Conservation (phyloP, 805 yeast species). For the Pachysolen tannophilus region DNA sequence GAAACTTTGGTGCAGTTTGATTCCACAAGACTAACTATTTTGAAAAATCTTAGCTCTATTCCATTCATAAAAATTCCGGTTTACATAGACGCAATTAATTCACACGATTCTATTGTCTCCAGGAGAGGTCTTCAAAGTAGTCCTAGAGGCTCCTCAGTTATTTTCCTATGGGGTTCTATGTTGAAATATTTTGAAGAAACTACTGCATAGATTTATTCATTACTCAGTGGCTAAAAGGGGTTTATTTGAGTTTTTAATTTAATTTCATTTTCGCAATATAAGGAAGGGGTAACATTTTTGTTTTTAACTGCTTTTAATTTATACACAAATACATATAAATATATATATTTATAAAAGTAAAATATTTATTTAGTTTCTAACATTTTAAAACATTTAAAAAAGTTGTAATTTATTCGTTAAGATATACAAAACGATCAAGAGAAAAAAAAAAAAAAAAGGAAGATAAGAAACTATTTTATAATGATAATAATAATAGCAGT, state of each 20-base stretch:
- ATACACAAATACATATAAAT: background rate
- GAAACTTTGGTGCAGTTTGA: slow-evolving; percentile 18
- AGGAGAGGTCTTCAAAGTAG: slow-evolving; percentile 55
- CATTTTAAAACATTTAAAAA: no score
- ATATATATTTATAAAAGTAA: background rate
- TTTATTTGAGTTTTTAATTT: no score
- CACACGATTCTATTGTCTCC: slow-evolving; percentile 84
- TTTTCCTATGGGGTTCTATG: slow-evolving; percentile 37
- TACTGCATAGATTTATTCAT: background rate
- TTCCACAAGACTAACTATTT: slow-evolving; percentile 30
- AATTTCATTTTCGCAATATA: background rate
- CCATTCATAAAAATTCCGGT: slow-evolving; percentile 77
- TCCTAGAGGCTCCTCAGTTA: slow-evolving; percentile 40
- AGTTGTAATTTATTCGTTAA: no score
- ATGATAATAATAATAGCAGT: background rate
- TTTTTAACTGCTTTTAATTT: no score
- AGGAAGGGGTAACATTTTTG: no score
- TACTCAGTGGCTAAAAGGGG: background rate
- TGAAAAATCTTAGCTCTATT: slow-evolving; percentile 49
- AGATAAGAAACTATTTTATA: background rate
- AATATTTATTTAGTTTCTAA: no score
- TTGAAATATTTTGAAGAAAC: slow-evolving; percentile 9
- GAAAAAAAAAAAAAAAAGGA: background rate
- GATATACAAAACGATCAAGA: background rate
- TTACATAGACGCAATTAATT: slow-evolving; percentile 61